Evolutionary conservation across 2,329 filamentous ascomycete species (phyloP), one percentile per base, ranked within the genome.

Genomic region (Aphanoascus verrucosus): DNA sequence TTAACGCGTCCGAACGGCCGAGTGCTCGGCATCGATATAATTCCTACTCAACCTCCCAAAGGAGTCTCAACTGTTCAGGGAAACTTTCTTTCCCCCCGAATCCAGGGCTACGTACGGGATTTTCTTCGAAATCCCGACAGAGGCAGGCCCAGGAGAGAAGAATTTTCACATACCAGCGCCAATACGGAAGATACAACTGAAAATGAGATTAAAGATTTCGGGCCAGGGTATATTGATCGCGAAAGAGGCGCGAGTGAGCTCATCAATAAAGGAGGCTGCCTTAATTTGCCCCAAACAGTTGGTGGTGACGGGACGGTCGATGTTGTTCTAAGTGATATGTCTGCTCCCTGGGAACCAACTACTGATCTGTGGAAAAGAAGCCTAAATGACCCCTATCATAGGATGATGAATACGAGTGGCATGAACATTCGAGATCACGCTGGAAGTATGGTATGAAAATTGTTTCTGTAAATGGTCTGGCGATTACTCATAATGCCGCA

Each of bases 321-420:
- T 73, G 81, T 98, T 66, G 88, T 98, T 67, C 76, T 98, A 67
- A 95, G 88, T 82, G 93, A 98, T 80, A 98, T 98, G 93, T 98
- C 84, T 81, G 91, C 79, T 78, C 90, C 93, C 85, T 96, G 89
- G 89, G 77, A 82, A 64, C 86, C 87, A 75, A 86, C 80, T 51
- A 77, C 78, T 65, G 85, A 84, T 65, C 89, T 86, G 75, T 84
- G 81, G 75, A 84, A 86, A 75, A 88, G 82, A 75, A 94, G 84
- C 76, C 79, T 96, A 81, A 94, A 84, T 91, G 86, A 93, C 81
- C 88, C 89, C 60, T 93, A 94, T 82, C 70, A 74, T 79, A 98
- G 93, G 93, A 85, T 98, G 85, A 95, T 96, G 89, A 98, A 98
- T 72, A 96, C 91, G 63, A 95, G 86, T 72, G 93, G 93, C 54